Percentiles rank a stretch among this genome's conserved stretches.
These are phyloP conservation scores for Tolypocladium ovalisporum DNA, from an alignment of 2,329 filamentous ascomycete species.

Conservation along the genomic window DNA sequence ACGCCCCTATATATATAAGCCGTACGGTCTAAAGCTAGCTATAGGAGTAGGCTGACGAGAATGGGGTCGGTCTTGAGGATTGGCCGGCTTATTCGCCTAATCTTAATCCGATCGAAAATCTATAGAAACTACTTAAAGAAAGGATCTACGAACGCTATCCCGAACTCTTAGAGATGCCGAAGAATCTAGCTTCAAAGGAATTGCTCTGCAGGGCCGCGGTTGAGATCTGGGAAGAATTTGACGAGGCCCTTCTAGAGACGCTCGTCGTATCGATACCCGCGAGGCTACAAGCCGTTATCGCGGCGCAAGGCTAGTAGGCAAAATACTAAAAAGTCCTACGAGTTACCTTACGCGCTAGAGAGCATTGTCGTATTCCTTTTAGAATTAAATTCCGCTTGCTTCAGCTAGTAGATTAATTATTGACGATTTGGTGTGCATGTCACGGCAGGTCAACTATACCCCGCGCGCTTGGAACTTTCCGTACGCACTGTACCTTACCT, in stretches of 20 bases:
- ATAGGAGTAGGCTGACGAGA: background rate
- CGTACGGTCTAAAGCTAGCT: constrained; percentile 2
- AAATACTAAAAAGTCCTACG: constrained; percentile 1
- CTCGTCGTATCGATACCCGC: background rate
- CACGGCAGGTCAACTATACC: background rate
- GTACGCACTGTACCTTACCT: too few species aligned
- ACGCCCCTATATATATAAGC: constrained; percentile 2
- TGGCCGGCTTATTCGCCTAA: constrained; percentile 5
- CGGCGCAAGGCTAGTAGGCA: background rate
- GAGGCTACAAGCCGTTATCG: background rate
- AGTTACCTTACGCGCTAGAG: background rate
- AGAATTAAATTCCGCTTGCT: background rate
- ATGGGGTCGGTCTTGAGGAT: background rate
- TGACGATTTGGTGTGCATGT: background rate
- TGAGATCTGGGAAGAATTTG: constrained; percentile 1
- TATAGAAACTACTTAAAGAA: constrained; percentile 6
- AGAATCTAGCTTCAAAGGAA: background rate
- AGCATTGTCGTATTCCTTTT: background rate
- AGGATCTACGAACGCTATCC: constrained; percentile 3
- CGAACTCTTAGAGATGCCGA: background rate
- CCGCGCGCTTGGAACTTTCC: background rate
- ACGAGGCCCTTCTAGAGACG: constrained; percentile 1
- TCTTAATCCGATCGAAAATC: constrained; percentile 6
- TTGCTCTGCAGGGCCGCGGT: background rate
- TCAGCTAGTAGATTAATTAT: background rate